A percentile compares a stretch with the other conserved stretches of the same genome.
phyloP scores from a whole-genome alignment of 2,329 filamentous ascomycete genomes.

The Verticillium zaregamsianum region DNA sequence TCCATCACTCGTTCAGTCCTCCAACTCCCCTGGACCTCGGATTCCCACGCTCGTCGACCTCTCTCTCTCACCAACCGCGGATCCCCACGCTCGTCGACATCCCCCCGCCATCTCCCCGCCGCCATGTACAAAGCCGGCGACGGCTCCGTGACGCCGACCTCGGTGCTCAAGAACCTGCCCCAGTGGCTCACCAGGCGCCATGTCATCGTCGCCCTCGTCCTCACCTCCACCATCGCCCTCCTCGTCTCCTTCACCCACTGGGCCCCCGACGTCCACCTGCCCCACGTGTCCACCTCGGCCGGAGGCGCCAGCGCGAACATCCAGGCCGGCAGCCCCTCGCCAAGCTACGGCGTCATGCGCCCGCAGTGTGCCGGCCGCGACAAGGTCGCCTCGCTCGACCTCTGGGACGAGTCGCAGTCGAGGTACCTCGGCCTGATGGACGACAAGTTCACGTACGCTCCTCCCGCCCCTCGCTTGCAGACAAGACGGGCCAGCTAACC shows the following conservation, averaged over 20 bases:
- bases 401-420: not conserved
- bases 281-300: not conserved
- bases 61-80: too few relatives aligned
- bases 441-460: constrained; percentile 22
- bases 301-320: not conserved
- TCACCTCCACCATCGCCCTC: not conserved
- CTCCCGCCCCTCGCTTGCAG: not conserved
- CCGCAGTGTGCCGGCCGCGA: not conserved
- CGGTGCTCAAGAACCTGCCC: not conserved
- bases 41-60: too few relatives aligned
- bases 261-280: not conserved
- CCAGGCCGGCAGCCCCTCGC: not conserved
- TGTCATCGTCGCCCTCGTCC: not conserved
- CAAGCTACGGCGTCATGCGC: not conserved
- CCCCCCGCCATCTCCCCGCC: not conserved
- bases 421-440: constrained; percentile 14
- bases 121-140: not conserved
- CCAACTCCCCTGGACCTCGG: too few relatives aligned
- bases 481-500: not conserved
- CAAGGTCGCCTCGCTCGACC: not conserved
- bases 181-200: not conserved
- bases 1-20: too few relatives aligned
- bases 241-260: not conserved
- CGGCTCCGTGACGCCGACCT: not conserved
- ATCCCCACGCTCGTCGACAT: not conserved